Evolutionary conservation across 2,329 filamentous ascomycete species (phyloP).

Genomic region (Colletotrichum sp.): DNA sequence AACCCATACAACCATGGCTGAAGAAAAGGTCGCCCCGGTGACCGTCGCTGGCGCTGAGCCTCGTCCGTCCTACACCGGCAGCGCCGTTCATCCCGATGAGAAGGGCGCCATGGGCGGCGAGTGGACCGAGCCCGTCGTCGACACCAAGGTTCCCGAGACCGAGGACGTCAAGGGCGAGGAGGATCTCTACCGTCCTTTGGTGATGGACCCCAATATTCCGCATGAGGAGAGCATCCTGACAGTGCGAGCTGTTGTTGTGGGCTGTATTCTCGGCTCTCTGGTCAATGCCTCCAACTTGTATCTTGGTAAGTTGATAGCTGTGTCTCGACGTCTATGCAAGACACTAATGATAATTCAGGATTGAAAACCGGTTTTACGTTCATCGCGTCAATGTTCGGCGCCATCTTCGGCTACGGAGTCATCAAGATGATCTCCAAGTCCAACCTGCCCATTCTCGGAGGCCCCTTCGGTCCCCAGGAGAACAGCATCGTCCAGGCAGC

Average conservation of each 20-base stretch:
- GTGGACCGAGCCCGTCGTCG: conserved; percentile 22
- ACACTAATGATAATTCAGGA: conserved; percentile 31
- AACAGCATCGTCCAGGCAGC: conserved; percentile 67
- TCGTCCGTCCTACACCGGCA: conserved; percentile 2
- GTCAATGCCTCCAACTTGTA: conserved; percentile 69
- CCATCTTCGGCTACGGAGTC: conserved; percentile 66
- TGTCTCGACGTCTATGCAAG: background rate
- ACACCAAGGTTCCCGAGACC: conserved; percentile 29
- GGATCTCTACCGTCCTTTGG: conserved; percentile 45
- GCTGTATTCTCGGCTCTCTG: conserved; percentile 60
- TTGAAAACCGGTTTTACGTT: conserved; percentile 59
- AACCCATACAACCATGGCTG: background rate
- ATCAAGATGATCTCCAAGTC: conserved; percentile 58
- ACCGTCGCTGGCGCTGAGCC: conserved; percentile 1
- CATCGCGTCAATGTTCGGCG: conserved; percentile 52
- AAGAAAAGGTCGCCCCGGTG: background rate
- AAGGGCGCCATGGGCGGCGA: conserved; percentile 20
- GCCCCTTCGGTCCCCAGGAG: conserved; percentile 63
- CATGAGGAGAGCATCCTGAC: conserved; percentile 58
- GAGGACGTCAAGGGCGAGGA: conserved; percentile 35
- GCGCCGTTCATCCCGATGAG: conserved; percentile 8
- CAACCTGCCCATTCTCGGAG: conserved; percentile 56
- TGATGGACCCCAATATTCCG: conserved; percentile 37
- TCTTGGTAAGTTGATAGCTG: conserved; percentile 31
- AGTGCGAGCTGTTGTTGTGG: conserved; percentile 58